phyloP scores from a whole-genome alignment of 495 filamentous ascomycete genomes.

The Amniculicola lignicola region DNA sequence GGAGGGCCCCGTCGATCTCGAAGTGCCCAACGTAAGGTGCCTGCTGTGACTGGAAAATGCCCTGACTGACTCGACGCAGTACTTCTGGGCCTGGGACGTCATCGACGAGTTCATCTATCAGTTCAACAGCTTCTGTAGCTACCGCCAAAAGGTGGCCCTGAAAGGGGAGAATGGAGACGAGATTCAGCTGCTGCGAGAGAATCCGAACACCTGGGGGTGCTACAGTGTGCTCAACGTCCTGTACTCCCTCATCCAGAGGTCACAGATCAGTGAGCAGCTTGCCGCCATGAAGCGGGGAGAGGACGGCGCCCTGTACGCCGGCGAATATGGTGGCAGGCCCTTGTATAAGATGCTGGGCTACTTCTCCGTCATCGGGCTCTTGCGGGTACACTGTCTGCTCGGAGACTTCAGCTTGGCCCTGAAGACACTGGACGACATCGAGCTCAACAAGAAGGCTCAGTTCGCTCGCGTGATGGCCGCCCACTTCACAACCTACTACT shows the following conservation, averaged over 20 bases:
- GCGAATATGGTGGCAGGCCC: conserved; percentile 88
- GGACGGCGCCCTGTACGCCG: conserved; percentile 77
- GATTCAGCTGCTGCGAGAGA: conserved; percentile 83
- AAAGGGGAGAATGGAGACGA: conserved; percentile 85
- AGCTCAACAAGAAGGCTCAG: conserved; percentile 99
- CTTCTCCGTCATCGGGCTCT: conserved; percentile 95
- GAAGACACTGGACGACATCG: conserved; percentile 98
- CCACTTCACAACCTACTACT: conserved; percentile 99
- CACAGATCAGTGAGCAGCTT: conserved; percentile 95
- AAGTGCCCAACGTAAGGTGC: conserved; percentile 76
- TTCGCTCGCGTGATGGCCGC: conserved; percentile 99
- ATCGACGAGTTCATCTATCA: conserved; percentile 99
- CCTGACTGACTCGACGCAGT: conserved; percentile 52
- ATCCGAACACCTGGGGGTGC: conserved; percentile 98
- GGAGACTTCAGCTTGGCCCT: conserved; percentile 97
- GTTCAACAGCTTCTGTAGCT: conserved; percentile 98
- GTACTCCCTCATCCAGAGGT: conserved; percentile 96
- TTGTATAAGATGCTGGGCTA: conserved; percentile 98
- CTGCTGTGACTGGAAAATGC: not conserved
- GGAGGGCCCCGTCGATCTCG: conserved; percentile 93
- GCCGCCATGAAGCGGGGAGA: conserved; percentile 90
- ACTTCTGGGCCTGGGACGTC: conserved; percentile 99
- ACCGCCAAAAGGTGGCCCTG: conserved; percentile 85
- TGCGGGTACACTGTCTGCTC: conserved; percentile 93
- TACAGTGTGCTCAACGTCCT: conserved; percentile 99